A percentile compares a stretch with the other conserved stretches of the same genome.
phyloP scores from a whole-genome alignment of 1,139 yeast species.

The Candida sanyaensis region DNA sequence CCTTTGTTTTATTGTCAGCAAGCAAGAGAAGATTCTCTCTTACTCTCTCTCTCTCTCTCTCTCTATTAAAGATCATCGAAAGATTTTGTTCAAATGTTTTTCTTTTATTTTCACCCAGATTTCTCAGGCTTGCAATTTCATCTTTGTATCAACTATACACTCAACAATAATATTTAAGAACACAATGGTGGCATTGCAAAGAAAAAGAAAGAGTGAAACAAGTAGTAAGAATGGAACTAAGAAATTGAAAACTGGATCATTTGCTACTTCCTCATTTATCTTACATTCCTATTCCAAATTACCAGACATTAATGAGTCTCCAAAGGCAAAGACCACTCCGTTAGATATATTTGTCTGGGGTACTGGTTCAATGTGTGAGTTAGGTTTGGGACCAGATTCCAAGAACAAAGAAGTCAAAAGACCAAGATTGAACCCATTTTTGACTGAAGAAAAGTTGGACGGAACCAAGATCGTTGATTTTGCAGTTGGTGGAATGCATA shows the following conservation, averaged over 20 bases:
- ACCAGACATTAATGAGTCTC: constrained; percentile 46
- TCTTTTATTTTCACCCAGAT: not conserved
- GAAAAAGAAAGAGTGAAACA: constrained; percentile 32
- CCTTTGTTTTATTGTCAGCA: not conserved
- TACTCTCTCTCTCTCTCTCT: not conserved
- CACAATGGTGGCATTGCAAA: constrained; percentile 47
- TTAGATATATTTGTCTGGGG: constrained; percentile 93
- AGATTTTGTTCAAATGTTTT: not conserved
- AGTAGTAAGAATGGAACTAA: constrained; percentile 16
- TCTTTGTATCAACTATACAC: not conserved
- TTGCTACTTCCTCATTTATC: constrained; percentile 43
- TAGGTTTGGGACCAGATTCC: constrained; percentile 90
- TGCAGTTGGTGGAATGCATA: constrained; percentile 96
- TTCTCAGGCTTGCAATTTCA: not conserved
- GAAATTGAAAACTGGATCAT: constrained; percentile 30
- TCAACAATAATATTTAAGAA: not conserved
- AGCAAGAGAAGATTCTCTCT: too few relatives aligned
- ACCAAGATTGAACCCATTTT: constrained; percentile 84
- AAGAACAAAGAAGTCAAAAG: constrained; percentile 91
- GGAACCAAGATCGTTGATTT: constrained; percentile 64
- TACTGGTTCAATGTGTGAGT: constrained; percentile 94
- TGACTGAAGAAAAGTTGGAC: constrained; percentile 60
- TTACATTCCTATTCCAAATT: constrained; percentile 52
- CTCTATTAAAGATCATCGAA: not conserved
- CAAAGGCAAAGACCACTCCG: constrained; percentile 41